phyloP scores from a whole-genome alignment of 192 early-diverging fungal genomes.

The Glomus cerebriforme region DNA sequence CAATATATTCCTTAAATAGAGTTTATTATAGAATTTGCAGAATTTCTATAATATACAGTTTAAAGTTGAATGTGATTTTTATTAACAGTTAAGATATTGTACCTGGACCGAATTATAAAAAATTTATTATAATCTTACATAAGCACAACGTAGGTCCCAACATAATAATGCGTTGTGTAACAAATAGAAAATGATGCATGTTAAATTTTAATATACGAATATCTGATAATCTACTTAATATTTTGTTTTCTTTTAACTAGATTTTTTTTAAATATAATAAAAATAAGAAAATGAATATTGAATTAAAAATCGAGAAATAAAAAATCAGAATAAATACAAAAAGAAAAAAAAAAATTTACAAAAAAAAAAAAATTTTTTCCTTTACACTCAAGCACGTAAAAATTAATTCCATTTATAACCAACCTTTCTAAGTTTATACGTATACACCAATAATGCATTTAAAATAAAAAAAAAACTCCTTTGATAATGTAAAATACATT shows the following conservation, averaged over 20 bases:
- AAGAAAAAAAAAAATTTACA: neutral
- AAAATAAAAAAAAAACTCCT: neutral
- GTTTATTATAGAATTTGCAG: too few relatives aligned
- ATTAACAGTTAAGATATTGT: too few relatives aligned
- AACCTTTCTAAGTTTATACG: neutral
- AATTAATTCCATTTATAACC: neutral
- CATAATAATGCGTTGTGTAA: too few relatives aligned
- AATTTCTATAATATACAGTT: too few relatives aligned
- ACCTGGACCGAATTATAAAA: too few relatives aligned
- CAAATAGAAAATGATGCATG: too few relatives aligned
- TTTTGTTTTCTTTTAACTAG: neutral
- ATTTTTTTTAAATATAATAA: neutral
- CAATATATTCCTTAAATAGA: too few relatives aligned
- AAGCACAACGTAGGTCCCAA: too few relatives aligned
- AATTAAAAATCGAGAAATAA: neutral
- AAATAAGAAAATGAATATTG: neutral
- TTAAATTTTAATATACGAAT: too few relatives aligned
- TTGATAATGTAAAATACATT: neutral
- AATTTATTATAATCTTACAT: too few relatives aligned
- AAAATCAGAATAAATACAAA: neutral
- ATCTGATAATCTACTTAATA: neutral
- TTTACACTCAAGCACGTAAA: neutral
- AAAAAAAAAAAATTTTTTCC: neutral
- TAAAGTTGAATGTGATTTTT: too few relatives aligned
- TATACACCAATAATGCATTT: neutral